phyloP scores from a whole-genome alignment of 2,329 filamentous ascomycete genomes.

The Phialophora chinensis region DNA sequence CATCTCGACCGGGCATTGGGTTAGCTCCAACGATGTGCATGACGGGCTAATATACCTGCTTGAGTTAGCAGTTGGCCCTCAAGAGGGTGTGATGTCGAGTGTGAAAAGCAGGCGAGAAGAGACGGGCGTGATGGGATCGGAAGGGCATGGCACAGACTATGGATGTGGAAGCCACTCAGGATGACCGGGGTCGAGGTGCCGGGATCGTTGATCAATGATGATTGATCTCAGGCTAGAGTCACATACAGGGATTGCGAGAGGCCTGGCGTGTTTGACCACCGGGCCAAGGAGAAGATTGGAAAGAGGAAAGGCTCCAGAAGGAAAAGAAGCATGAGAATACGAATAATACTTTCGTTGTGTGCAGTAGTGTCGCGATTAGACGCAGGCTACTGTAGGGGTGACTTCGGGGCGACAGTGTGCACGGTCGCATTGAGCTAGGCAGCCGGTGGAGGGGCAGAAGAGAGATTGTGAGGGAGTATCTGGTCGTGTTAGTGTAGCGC shows the following conservation, averaged over 20 bases:
- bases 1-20: conserved; percentile 12
- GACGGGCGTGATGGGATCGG: conserved; percentile 2
- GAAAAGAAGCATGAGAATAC: conserved; percentile 13
- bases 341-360: not conserved
- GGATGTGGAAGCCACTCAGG: not conserved
- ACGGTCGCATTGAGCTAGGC: not conserved
- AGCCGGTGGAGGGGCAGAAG: not conserved
- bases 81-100: conserved; percentile 10
- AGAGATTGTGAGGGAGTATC: not conserved
- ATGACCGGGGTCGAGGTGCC: conserved; percentile 5
- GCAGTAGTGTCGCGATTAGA: conserved; percentile 13
- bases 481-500: not conserved
- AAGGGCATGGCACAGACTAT: not conserved
- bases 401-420: not conserved
- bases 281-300: not conserved
- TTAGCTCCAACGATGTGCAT: conserved; percentile 19
- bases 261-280: not conserved
- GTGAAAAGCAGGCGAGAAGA: not conserved
- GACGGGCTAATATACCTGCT: conserved; percentile 17
- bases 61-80: conserved; percentile 1
- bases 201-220: not conserved
- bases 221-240: not conserved
- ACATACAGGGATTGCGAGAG: not conserved
- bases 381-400: conserved; percentile 2
- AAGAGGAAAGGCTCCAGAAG: conserved; percentile 20